These are phyloP conservation scores for Pochonia chlamydosporia DNA, from an alignment of 2,329 filamentous ascomycete genomes.

Conservation along the genomic window DNA sequence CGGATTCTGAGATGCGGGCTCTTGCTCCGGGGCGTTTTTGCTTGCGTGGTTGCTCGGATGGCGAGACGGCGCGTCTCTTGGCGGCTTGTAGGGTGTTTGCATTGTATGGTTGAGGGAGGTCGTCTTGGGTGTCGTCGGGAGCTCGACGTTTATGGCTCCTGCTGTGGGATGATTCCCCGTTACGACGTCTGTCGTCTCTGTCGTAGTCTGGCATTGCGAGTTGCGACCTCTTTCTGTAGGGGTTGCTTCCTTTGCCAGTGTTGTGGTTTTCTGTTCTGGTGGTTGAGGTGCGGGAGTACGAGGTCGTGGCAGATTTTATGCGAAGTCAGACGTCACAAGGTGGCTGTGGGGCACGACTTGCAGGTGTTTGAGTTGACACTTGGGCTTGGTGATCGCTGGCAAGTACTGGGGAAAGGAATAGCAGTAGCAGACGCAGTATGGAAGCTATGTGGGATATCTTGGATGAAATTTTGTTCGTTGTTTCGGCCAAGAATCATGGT, in stretches of 20 bases:
- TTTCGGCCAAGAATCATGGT: no score
- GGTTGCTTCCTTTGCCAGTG: background rate
- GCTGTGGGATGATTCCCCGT: conserved; percentile 2
- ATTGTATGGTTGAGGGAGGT: conserved; percentile 55
- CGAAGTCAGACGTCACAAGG: background rate
- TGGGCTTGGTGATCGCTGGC: no score
- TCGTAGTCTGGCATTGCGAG: conserved; percentile 1
- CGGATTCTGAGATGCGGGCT: conserved; percentile 60
- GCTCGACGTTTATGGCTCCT: conserved; percentile 25
- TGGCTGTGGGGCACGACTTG: background rate
- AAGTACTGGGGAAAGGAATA: no score
- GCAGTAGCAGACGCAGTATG: no score
- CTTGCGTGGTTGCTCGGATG: conserved; percentile 54
- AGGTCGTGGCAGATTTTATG: background rate
- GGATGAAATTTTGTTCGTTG: no score
- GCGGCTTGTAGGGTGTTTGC: conserved; percentile 52
- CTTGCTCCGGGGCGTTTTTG: conserved; percentile 63
- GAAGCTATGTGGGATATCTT: no score
- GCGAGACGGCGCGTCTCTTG: conserved; percentile 51
- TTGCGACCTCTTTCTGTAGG: background rate
- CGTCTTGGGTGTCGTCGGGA: conserved; percentile 31
- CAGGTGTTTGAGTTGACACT: no score
- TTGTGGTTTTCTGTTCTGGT: background rate
- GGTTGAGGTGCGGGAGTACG: no score
- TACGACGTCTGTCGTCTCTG: background rate